A percentile compares a stretch with the other conserved stretches of the same genome.
phyloP scores from a whole-genome alignment of 257 asterid genomes.

The Forsythia viridissima region DNA sequence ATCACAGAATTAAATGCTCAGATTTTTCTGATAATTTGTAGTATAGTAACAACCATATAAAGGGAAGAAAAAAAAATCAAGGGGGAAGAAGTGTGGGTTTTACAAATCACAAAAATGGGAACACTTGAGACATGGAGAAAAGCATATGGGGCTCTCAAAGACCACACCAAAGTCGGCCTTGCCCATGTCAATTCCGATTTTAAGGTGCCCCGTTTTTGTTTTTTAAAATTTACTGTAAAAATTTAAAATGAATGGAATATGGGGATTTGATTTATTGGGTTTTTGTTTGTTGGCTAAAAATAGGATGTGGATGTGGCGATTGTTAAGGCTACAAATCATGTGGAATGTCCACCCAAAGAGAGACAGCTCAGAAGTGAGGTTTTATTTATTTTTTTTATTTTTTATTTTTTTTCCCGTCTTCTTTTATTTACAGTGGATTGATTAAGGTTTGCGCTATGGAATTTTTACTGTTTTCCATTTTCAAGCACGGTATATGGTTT shows the following conservation, averaged over 20 bases:
- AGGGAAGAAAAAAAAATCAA: not conserved
- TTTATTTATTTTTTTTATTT: no score
- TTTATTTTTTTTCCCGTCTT: slow-evolving; percentile 18
- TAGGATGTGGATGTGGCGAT: slow-evolving; percentile 98
- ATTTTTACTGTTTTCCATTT: slow-evolving; percentile 22
- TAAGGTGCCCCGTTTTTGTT: slow-evolving; percentile 45
- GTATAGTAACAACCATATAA: not conserved
- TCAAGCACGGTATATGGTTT: slow-evolving; percentile 18
- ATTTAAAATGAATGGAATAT: no score
- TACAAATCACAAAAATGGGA: no score
- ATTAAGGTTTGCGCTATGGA: not conserved
- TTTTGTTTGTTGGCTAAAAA: slow-evolving; percentile 23
- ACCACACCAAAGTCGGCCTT: slow-evolving; percentile 82
- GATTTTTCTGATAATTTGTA: not conserved
- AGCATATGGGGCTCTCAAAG: slow-evolving; percentile 88
- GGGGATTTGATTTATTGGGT: no score
- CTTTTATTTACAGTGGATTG: slow-evolving; percentile 20
- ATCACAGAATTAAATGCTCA: not conserved
- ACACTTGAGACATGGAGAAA: slow-evolving; percentile 77
- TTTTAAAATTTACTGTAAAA: no score
- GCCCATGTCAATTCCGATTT: slow-evolving; percentile 94
- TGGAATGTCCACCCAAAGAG: slow-evolving; percentile 90
- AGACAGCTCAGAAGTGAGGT: slow-evolving; percentile 81
- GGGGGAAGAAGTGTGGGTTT: slow-evolving; percentile 20
- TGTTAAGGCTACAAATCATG: slow-evolving; percentile 98